Evolutionary conservation across 2,329 filamentous ascomycete genomes (phyloP).

Genomic region (Calonectria pseudoturangicola): DNA sequence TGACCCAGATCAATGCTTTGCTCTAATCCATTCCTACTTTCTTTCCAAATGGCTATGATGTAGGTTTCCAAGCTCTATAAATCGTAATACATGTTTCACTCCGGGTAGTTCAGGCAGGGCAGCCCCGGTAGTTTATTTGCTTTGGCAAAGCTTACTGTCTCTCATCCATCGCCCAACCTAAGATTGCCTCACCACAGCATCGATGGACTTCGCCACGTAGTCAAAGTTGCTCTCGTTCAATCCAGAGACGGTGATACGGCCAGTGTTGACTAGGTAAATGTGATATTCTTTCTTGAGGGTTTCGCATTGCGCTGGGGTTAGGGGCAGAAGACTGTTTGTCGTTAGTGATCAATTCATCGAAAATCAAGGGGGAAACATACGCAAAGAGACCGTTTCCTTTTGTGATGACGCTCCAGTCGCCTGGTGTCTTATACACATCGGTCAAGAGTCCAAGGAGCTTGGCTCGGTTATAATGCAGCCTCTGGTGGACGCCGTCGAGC

Average conservation of each 20-base stretch:
- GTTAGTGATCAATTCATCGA: background rate
- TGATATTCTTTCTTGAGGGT: slow-evolving; percentile 38
- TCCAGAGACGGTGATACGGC: slow-evolving; percentile 34
- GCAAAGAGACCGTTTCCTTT: slow-evolving; percentile 42
- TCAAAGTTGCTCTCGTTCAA: slow-evolving; percentile 35
- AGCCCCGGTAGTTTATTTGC: background rate
- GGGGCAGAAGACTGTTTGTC: slow-evolving; percentile 20
- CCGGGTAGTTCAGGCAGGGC: background rate
- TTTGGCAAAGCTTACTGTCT: background rate
- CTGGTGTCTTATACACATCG: slow-evolving; percentile 37
- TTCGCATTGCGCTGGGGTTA: slow-evolving; percentile 33
- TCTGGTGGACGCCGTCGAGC: slow-evolving; percentile 32
- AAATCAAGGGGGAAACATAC: background rate
- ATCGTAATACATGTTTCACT: background rate
- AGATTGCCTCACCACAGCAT: slow-evolving; percentile 28
- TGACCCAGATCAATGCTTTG: background rate
- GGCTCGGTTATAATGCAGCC: slow-evolving; percentile 20
- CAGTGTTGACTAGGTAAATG: slow-evolving; percentile 39
- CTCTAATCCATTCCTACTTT: background rate
- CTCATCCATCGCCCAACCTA: background rate
- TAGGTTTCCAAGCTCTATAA: background rate
- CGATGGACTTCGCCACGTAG: slow-evolving; percentile 37
- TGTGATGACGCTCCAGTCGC: slow-evolving; percentile 41
- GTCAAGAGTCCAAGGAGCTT: slow-evolving; percentile 29
- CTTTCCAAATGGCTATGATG: background rate